Conservation (phyloP, 345 rosid genomes). For the Gossypium thurberi region DNA sequence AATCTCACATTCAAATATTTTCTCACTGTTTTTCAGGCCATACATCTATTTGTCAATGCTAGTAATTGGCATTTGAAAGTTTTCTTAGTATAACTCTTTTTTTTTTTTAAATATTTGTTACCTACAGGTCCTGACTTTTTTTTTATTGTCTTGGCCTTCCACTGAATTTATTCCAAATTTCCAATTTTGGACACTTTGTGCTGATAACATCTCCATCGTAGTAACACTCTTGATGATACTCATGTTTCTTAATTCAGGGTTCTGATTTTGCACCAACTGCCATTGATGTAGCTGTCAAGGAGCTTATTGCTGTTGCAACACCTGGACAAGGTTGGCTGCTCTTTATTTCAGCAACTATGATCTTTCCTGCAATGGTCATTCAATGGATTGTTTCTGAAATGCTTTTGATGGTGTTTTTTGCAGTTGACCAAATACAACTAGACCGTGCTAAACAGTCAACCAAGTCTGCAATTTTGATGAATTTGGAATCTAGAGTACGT, state of each 20-base stretch:
- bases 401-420: conserved; percentile 8
- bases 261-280: conserved; percentile 61
- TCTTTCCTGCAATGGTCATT: conserved; percentile 8
- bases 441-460: conserved; percentile 75
- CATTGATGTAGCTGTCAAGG: conserved; percentile 57
- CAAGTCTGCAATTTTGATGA: conserved; percentile 79
- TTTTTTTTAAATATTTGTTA: neutral
- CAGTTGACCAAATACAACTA: conserved; percentile 66
- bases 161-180: neutral
- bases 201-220: neutral
- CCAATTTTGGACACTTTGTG: neutral
- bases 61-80: neutral
- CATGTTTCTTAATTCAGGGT: conserved; percentile 32
- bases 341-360: conserved; percentile 1
- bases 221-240: conserved; percentile 5
- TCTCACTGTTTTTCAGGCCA: neutral
- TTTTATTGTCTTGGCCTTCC: neutral
- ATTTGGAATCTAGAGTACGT: conserved; percentile 76
- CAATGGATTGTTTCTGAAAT: conserved; percentile 5
- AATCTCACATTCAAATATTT: neutral
- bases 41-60: neutral
- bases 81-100: neutral
- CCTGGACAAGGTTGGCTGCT: conserved; percentile 53
- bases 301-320: conserved; percentile 62
- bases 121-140: neutral